Percentiles rank a stretch among this genome's conserved stretches.
These are phyloP conservation scores for Digitaria exilis DNA, from an alignment of 202 grass and related monocot species.

Conservation along the genomic window DNA sequence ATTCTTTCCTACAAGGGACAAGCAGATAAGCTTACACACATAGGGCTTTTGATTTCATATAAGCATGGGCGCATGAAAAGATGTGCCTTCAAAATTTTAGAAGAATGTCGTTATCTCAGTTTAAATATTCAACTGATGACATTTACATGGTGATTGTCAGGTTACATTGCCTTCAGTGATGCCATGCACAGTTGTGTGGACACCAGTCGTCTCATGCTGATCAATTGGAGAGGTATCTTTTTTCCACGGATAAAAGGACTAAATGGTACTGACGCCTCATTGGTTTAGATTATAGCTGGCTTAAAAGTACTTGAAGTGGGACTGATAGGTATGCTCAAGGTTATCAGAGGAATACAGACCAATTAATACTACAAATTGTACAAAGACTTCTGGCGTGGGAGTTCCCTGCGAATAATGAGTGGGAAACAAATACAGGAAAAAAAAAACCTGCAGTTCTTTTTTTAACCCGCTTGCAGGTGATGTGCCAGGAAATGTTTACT, in stretches of 20 bases:
- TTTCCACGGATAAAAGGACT: background rate
- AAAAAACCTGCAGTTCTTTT: background rate
- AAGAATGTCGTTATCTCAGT: background rate
- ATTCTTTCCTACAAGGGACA: slow-evolving; percentile 6
- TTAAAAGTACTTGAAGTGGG: background rate
- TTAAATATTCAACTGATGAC: background rate
- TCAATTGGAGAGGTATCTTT: slow-evolving; percentile 8
- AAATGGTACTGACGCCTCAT: background rate
- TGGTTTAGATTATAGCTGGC: background rate
- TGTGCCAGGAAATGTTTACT: slow-evolving; percentile 24
- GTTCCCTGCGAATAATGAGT: background rate
- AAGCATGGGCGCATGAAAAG: background rate
- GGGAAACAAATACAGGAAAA: too few relatives aligned
- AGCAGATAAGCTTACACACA: background rate
- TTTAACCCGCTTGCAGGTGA: background rate
- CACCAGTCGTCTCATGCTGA: background rate
- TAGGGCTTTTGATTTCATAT: background rate
- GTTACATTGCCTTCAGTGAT: background rate
- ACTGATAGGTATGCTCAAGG: background rate
- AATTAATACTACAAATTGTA: background rate
- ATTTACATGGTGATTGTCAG: background rate
- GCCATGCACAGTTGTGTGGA: background rate
- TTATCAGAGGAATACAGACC: background rate
- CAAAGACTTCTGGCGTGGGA: background rate
- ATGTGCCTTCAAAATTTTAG: background rate